Evolutionary conservation across 1,284 basidiomycete genomes (phyloP).

Genomic region (Puccinia triticina): DNA sequence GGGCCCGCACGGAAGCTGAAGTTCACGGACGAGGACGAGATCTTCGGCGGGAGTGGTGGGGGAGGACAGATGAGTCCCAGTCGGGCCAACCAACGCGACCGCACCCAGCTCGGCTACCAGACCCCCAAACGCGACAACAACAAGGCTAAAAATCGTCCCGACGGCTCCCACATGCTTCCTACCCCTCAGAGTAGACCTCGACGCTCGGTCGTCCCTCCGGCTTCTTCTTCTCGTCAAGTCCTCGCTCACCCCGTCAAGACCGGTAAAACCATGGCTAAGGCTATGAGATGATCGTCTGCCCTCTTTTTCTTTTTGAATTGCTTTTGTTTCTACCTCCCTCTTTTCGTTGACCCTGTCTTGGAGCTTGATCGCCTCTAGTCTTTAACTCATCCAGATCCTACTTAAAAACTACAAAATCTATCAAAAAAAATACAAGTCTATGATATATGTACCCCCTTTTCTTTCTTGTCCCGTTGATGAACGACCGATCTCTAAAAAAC

Average conservation of each 20-base stretch:
- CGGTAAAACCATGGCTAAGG: slow-evolving; percentile 21
- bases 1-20: background rate
- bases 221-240: background rate
- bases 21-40: background rate
- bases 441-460: no score
- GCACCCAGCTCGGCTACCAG: background rate
- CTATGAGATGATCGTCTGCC: slow-evolving; percentile 15
- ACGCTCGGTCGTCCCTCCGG: background rate
- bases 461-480: no score
- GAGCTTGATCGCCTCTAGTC: no score
- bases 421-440: no score
- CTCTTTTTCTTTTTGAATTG: background rate
- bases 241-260: slow-evolving; percentile 1
- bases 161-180: slow-evolving; percentile 1
- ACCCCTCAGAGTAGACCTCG: slow-evolving; percentile 25
- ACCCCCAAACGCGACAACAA: slow-evolving; percentile 35
- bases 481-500: no score
- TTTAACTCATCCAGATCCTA: no score
- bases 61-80: background rate
- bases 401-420: no score
- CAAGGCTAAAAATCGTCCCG: background rate
- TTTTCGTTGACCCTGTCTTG: background rate
- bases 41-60: background rate
- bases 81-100: slow-evolving; percentile 19
- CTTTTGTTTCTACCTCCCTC: background rate